These are phyloP conservation scores for Bretschneidera sinensis DNA, from an alignment of 345 rosid genomes.

Conservation along the genomic window DNA sequence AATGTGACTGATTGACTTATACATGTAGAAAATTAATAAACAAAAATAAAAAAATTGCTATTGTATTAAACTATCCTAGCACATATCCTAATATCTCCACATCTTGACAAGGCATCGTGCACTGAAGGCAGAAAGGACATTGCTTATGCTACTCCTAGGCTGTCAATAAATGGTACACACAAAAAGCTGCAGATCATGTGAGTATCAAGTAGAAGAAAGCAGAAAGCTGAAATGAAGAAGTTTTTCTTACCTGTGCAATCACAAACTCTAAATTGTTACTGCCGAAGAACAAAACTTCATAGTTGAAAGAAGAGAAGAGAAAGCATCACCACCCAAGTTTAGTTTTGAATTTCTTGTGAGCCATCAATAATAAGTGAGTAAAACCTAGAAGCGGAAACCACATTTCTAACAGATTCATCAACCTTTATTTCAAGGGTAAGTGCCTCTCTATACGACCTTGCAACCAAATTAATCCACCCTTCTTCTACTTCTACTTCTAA, in stretches of 20 bases:
- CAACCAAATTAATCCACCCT: conserved; percentile 63
- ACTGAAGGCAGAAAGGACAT: too few relatives aligned
- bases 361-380: conserved; percentile 14
- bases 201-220: neutral
- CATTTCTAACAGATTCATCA: conserved; percentile 17
- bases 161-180: neutral
- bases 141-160: too few relatives aligned
- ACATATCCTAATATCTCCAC: too few relatives aligned
- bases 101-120: too few relatives aligned
- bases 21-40: too few relatives aligned
- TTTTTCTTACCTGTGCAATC: conserved; percentile 70
- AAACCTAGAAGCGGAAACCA: conserved; percentile 14
- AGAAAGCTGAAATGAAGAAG: neutral
- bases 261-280: conserved; percentile 55
- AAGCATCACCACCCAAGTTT: conserved; percentile 22
- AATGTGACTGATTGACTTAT: too few relatives aligned
- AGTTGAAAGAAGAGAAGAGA: conserved; percentile 40
- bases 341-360: conserved; percentile 20
- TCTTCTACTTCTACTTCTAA: too few relatives aligned
- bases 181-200: neutral
- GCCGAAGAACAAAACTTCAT: conserved; percentile 15
- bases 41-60: too few relatives aligned
- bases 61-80: neutral
- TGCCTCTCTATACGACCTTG: conserved; percentile 39
- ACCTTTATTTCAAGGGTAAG: conserved; percentile 55